Evolutionary conservation across 768 basidiomycete genomes (phyloP).

Genomic region (Tylopilus balloui): DNA sequence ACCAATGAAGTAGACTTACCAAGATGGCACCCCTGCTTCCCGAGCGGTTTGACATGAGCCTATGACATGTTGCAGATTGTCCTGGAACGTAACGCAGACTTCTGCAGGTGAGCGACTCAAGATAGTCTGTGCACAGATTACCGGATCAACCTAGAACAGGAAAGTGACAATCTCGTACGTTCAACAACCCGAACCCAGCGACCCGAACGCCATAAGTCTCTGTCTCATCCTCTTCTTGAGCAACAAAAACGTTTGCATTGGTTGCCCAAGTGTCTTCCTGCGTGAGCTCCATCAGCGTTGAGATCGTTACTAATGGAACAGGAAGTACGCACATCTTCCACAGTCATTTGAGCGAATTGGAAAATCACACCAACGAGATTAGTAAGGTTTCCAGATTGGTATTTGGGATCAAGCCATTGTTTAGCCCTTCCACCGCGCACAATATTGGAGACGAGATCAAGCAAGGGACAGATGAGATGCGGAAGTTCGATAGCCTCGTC

Average conservation of each 20-base stretch:
- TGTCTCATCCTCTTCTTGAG: constrained; percentile 91
- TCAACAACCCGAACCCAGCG: constrained; percentile 79
- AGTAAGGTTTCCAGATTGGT: constrained; percentile 36
- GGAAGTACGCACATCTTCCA: constrained; percentile 65
- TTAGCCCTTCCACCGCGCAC: constrained; percentile 61
- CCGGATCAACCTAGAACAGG: constrained; percentile 1
- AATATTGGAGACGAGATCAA: constrained; percentile 74
- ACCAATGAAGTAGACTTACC: constrained; percentile 40
- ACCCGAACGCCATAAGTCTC: constrained; percentile 77
- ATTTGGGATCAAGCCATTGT: constrained; percentile 52
- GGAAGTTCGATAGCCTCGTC: constrained; percentile 73
- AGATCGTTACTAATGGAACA: not conserved
- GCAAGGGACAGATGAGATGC: constrained; percentile 69
- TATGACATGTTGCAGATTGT: constrained; percentile 51
- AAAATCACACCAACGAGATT: constrained; percentile 55
- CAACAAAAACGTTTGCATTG: constrained; percentile 88
- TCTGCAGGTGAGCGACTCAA: constrained; percentile 50
- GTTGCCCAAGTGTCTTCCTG: constrained; percentile 90
- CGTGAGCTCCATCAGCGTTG: not conserved
- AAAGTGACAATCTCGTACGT: constrained; percentile 40
- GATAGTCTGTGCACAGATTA: constrained; percentile 41
- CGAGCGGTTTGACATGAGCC: constrained; percentile 51
- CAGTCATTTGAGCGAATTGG: constrained; percentile 79
- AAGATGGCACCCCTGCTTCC: constrained; percentile 53
- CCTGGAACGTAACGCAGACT: constrained; percentile 51